Conservation (phyloP, 768 basidiomycete species). For the Glaciozyma antarctica region DNA sequence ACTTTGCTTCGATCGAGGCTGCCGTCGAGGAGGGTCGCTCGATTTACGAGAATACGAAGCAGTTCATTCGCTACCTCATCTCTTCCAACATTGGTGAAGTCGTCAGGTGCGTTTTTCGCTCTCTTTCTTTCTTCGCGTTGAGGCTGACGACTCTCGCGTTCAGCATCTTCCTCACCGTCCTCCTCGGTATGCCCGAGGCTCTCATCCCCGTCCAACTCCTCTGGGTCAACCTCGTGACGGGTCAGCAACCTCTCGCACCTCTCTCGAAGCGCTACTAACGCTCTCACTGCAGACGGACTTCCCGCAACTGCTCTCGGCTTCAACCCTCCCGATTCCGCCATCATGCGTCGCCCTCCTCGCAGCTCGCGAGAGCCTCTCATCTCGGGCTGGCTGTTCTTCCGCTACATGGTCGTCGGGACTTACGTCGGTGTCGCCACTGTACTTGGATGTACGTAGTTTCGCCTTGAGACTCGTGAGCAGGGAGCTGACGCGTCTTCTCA, state of each 20-base stretch:
- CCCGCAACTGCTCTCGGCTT: slow-evolving; percentile 96
- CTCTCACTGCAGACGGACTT: slow-evolving; percentile 44
- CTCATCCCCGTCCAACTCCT: slow-evolving; percentile 94
- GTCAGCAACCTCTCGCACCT: slow-evolving; percentile 55
- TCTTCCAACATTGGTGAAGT: slow-evolving; percentile 97
- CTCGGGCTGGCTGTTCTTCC: slow-evolving; percentile 86
- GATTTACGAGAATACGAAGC: slow-evolving; percentile 99
- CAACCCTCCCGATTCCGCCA: slow-evolving; percentile 81
- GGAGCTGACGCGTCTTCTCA: background rate
- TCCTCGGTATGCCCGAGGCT: slow-evolving; percentile 99
- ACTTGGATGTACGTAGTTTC: slow-evolving; percentile 52
- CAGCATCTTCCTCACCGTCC: slow-evolving; percentile 90
- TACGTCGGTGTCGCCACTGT: slow-evolving; percentile 95
- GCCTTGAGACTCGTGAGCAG: background rate
- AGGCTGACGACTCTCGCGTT: background rate
- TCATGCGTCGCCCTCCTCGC: slow-evolving; percentile 90
- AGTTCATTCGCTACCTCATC: slow-evolving; percentile 96
- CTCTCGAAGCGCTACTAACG: background rate
- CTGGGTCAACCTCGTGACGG: slow-evolving; percentile 97
- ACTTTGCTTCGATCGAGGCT: slow-evolving; percentile 92
- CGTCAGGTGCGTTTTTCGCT: slow-evolving; percentile 43
- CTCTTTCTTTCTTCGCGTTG: too few relatives aligned
- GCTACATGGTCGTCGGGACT: slow-evolving; percentile 83
- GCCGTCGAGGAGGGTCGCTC: slow-evolving; percentile 95
- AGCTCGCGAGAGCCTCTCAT: slow-evolving; percentile 84